Base-by-base conservation (phyloP, 2,329 filamentous ascomycete species). In the Hypoxylon rubiginosum region DNA sequence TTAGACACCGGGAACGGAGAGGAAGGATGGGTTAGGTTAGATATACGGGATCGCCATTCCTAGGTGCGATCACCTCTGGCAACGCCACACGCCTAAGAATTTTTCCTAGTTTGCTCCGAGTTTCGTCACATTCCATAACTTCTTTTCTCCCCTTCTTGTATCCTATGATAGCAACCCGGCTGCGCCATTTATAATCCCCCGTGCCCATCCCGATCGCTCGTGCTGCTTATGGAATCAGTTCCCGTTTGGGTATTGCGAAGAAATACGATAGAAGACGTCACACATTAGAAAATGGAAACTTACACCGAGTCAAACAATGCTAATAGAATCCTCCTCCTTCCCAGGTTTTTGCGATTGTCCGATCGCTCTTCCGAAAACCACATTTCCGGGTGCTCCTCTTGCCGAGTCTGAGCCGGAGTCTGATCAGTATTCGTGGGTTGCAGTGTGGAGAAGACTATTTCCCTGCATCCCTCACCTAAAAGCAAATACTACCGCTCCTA, bases 51-150 rank as follows among this genome's bases (percentile, higher is more conserved):
- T 39, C 34, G 24, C 65, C 72, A 75, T 76, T 77, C 72, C 71
- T 70, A 15, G 70, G 60, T 49, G 17, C 48, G 59, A 68, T 76
- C 72, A 72, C 74, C 75, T 73, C 67, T 73, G 74, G 71, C 74
- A 74, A 76, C 75, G 62, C 71, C 65, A 70, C 67, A 63, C 64
- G 58, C 68, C 58, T 68, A 39, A 66, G 45, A 64, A 60, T 71
- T 58, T 69, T 63, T 73, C 64, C 39, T 64, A 63, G 60, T 66
- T 71, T 70, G 58, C 64, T 71, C 46, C 62, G 34, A 45, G 48
- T 65, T 55, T 48, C 49, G 30, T 54, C 58, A 66, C 73, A 74
- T 74, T 73, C 70, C 70, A 70, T 26, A 21, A 43, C 10, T 39
- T 24, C 24, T 15, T 26, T 46, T 36, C 34, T 60, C 51, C 66